These are phyloP conservation scores for Lecanicillium sp. DNA, from an alignment of 2,329 filamentous ascomycete species.

Conservation along the genomic window DNA sequence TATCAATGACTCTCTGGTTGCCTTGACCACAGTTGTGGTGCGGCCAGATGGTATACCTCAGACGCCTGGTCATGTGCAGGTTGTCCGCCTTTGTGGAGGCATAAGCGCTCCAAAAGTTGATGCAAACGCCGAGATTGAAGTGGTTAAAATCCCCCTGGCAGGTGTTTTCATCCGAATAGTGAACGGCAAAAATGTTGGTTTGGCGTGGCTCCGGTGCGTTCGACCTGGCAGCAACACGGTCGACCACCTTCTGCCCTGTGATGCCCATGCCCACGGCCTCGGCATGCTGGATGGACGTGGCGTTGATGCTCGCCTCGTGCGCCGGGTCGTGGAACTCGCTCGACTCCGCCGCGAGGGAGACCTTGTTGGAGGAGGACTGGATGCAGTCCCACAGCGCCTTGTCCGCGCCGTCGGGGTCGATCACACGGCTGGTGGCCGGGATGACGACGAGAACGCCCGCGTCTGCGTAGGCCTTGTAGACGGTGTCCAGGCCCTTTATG, in stretches of 20 bases:
- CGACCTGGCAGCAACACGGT: background rate
- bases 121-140: background rate
- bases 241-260: slow-evolving; percentile 1
- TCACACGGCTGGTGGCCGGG: slow-evolving; percentile 1
- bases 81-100: slow-evolving; percentile 1
- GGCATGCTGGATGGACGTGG: background rate
- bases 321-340: slow-evolving; percentile 4
- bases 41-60: slow-evolving; percentile 5
- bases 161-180: background rate
- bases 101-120: background rate
- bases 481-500: background rate
- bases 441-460: slow-evolving; percentile 4
- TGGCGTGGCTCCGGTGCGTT: background rate
- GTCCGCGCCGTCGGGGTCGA: background rate
- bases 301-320: background rate
- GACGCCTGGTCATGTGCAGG: background rate
- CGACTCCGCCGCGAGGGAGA: slow-evolving; percentile 6
- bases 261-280: slow-evolving; percentile 3
- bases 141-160: slow-evolving; percentile 4
- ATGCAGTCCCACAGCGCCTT: slow-evolving; percentile 5
- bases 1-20: background rate
- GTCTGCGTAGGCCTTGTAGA: slow-evolving; percentile 4
- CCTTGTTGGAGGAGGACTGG: background rate
- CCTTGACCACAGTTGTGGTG: slow-evolving; percentile 1
- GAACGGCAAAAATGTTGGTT: background rate